phyloP scores from a whole-genome alignment of 257 asterid species.

The Forsythia viridissima region DNA sequence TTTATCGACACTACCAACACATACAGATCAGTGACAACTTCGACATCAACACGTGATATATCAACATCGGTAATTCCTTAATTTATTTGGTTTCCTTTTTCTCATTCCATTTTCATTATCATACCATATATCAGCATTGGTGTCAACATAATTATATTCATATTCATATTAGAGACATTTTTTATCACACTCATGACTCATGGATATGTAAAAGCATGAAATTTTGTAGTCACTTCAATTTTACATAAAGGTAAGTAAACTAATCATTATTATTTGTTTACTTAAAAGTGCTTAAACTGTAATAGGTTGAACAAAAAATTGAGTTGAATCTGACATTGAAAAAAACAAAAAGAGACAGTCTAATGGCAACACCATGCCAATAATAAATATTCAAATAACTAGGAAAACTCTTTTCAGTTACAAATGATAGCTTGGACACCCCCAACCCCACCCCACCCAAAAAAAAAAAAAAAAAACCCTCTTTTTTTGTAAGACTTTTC shows the following conservation, averaged over 20 bases:
- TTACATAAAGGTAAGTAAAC: too few relatives aligned
- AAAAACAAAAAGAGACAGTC: background rate
- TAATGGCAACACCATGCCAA: background rate
- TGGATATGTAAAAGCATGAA: background rate
- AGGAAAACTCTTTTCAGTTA: too few relatives aligned
- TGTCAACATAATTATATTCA: slow-evolving; percentile 14
- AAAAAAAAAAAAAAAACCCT: background rate
- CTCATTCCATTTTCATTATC: slow-evolving; percentile 1
- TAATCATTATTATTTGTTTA: too few relatives aligned
- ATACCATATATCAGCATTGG: background rate
- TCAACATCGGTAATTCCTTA: background rate
- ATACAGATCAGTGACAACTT: background rate
- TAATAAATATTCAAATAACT: too few relatives aligned
- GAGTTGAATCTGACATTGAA: background rate
- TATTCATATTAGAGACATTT: background rate
- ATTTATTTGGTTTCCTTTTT: background rate
- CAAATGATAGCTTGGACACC: too few relatives aligned
- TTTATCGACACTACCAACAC: background rate
- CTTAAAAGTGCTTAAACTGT: too few relatives aligned
- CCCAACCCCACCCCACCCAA: too few relatives aligned
- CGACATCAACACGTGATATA: background rate
- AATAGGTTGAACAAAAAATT: too few relatives aligned
- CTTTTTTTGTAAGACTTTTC: background rate
- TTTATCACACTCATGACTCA: background rate
- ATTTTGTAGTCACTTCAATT: background rate